Percentiles rank a stretch among this genome's conserved stretches.
These are phyloP conservation scores for Strigomonas galati DNA, from an alignment of 208 protist genomes.

Conservation along the genomic window DNA sequence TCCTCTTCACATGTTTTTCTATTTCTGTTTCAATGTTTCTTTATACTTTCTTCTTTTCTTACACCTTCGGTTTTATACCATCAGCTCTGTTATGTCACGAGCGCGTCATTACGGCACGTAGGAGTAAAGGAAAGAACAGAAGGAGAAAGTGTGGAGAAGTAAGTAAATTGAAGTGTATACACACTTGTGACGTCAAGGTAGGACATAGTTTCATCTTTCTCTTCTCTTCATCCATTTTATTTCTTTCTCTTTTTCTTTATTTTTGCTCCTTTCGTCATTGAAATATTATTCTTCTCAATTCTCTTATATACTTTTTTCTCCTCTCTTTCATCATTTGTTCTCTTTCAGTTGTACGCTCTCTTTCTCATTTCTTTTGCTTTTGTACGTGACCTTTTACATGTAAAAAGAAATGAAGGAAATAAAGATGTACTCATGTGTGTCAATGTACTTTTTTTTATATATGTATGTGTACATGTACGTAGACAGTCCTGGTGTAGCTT, in stretches of 20 bases:
- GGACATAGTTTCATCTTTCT: neutral
- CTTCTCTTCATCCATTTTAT: neutral
- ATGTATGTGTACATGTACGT: no score
- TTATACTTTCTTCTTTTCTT: neutral
- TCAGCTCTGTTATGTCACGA: no score
- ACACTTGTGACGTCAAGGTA: no score
- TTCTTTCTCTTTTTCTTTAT: neutral
- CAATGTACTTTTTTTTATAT: no score
- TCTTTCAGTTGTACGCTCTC: neutral
- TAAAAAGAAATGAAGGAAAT: no score
- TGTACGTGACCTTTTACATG: neutral
- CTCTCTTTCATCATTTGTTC: neutral
- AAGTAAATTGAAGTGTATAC: no score
- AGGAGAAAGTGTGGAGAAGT: no score
- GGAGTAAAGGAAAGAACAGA: no score
- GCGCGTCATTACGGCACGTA: no score
- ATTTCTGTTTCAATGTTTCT: neutral
- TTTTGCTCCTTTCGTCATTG: no score
- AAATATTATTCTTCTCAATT: conserved; percentile 8
- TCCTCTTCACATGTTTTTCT: neutral
- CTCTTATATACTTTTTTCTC: neutral
- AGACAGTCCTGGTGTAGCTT: no score
- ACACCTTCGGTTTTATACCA: neutral
- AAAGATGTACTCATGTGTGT: no score
- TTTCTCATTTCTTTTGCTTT: neutral